phyloP scores from a whole-genome alignment of 2,329 filamentous ascomycete species.

The Ceratocystiopsis brevicomis region DNA sequence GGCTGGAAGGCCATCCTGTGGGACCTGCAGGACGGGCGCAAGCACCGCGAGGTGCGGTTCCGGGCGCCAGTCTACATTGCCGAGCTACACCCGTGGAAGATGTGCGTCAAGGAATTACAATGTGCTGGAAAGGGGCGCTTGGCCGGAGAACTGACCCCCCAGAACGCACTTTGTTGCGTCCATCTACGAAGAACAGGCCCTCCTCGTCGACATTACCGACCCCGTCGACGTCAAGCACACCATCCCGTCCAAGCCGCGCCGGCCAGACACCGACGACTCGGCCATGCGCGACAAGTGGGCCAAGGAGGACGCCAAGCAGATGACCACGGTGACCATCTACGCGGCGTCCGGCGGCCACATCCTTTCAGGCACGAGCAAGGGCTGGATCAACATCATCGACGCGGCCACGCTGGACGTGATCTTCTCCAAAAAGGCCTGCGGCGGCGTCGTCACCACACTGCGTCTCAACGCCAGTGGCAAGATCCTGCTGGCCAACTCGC shows the following conservation, averaged over 20 bases:
- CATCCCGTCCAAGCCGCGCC: slow-evolving; percentile 65
- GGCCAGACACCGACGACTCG: slow-evolving; percentile 52
- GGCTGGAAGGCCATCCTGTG: slow-evolving; percentile 95
- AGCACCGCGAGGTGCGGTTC: slow-evolving; percentile 73
- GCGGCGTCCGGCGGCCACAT: slow-evolving; percentile 74
- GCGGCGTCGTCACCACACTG: slow-evolving; percentile 72
- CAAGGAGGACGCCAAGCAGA: slow-evolving; percentile 83
- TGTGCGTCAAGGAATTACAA: slow-evolving; percentile 31
- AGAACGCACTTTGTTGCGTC: slow-evolving; percentile 77
- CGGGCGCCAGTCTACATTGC: slow-evolving; percentile 89
- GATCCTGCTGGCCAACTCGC: slow-evolving; percentile 78
- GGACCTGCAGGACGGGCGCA: slow-evolving; percentile 56
- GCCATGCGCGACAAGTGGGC: slow-evolving; percentile 63
- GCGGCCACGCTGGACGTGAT: slow-evolving; percentile 63
- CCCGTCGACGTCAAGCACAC: slow-evolving; percentile 53
- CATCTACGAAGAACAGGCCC: slow-evolving; percentile 80
- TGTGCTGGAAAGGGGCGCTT: too few species aligned
- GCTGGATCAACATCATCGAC: slow-evolving; percentile 90
- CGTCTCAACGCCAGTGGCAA: slow-evolving; percentile 69
- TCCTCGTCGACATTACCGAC: slow-evolving; percentile 64
- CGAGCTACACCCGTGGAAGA: slow-evolving; percentile 79
- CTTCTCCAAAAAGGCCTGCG: slow-evolving; percentile 75
- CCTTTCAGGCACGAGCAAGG: slow-evolving; percentile 82
- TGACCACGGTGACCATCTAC: slow-evolving; percentile 84
- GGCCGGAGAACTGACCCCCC: not conserved